Percentiles rank a stretch among this genome's conserved stretches.
Conservation (phyloP, 176 grass and related monocot genomes). For the Alloteropsis semialata region DNA sequence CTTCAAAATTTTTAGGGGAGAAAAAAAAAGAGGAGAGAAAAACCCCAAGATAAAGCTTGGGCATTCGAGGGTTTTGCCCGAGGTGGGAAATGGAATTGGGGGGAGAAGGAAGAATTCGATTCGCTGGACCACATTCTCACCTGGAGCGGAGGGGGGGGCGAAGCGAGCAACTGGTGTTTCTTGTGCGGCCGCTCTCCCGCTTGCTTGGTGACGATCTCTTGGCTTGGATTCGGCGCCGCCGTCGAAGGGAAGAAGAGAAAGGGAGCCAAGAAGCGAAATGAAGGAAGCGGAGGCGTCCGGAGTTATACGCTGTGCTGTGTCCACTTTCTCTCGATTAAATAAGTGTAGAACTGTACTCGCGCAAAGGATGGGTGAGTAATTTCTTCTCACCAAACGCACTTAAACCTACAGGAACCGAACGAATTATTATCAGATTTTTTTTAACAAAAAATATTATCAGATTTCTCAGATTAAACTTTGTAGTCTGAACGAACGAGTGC, state of each 20-base stretch:
- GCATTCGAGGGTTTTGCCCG: slow-evolving; percentile 13
- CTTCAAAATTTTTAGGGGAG: background rate
- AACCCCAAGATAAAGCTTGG: background rate
- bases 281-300: background rate
- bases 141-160: background rate
- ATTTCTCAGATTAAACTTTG: no score
- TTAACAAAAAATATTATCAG: no score
- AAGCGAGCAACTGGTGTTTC: background rate
- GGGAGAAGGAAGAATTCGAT: background rate
- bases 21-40: background rate
- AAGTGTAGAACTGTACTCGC: no score
- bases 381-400: no score
- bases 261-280: background rate
- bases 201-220: background rate
- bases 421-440: no score
- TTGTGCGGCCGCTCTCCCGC: background rate
- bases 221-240: background rate
- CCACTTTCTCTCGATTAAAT: no score
- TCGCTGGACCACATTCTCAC: slow-evolving; percentile 6
- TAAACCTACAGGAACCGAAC: no score
- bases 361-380: no score
- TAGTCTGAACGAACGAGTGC: no score
- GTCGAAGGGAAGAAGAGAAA: background rate
- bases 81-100: background rate
- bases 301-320: no score